Evolutionary conservation across 768 basidiomycete genomes (phyloP).

Genomic region (Leccinum pellstonianum): DNA sequence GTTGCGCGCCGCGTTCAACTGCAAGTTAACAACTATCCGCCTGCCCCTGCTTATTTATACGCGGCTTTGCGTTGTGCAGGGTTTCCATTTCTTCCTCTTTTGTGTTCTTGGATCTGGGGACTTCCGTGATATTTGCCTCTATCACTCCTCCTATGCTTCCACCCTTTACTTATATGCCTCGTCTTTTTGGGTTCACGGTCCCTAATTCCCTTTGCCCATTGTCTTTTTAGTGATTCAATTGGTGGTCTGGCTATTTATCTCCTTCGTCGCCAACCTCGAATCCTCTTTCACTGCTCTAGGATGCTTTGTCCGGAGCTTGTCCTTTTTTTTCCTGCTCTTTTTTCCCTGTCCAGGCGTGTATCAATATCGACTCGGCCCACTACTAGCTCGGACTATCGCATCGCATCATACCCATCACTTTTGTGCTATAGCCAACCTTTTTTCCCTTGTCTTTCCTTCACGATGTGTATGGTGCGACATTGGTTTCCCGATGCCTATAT

Average conservation of each 20-base stretch:
- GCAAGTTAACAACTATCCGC: constrained; percentile 20
- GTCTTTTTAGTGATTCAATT: constrained; percentile 30
- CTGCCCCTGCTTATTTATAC: constrained; percentile 35
- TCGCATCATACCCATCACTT: constrained; percentile 32
- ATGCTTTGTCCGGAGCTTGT: not conserved
- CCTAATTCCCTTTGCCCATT: constrained; percentile 21
- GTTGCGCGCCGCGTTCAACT: constrained; percentile 26
- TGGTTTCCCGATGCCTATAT: constrained; percentile 31
- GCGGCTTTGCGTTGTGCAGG: constrained; percentile 24
- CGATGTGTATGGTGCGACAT: constrained; percentile 35
- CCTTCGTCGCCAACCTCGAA: constrained; percentile 10
- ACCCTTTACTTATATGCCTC: constrained; percentile 17
- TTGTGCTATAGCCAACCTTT: constrained; percentile 26
- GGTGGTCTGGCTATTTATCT: constrained; percentile 21
- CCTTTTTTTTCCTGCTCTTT: not conserved
- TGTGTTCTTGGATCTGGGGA: constrained; percentile 47
- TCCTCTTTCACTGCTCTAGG: not conserved
- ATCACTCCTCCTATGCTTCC: constrained; percentile 19
- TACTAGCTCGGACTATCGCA: constrained; percentile 29
- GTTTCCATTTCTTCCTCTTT: constrained; percentile 29
- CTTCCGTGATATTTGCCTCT: constrained; percentile 25
- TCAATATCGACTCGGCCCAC: constrained; percentile 34
- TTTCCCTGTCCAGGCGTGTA: constrained; percentile 20
- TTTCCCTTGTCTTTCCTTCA: constrained; percentile 1
- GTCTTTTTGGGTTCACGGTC: constrained; percentile 23